Evolutionary conservation across 2,329 filamentous ascomycete species (phyloP), one percentile per base, ranked within the genome.

Genomic region (Ophiostoma ips): DNA sequence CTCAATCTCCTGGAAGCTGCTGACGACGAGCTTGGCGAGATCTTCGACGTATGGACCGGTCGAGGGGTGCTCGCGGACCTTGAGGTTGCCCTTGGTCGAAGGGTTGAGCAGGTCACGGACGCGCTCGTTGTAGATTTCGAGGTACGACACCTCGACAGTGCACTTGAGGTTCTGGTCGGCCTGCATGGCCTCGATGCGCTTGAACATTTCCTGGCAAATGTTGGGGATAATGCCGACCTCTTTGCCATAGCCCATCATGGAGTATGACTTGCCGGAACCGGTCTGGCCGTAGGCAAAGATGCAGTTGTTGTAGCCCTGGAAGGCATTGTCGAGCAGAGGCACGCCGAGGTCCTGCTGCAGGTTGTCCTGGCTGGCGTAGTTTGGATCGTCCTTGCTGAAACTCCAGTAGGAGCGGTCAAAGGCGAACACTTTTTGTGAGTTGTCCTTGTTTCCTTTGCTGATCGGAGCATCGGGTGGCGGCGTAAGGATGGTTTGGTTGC

Each of bases 401-500:
- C 90, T 96, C 89, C 92, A 98, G 68, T 96, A 98, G 0, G 89
- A 96, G 63, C 88, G 94, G 71, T 98, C 92, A 63, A 98, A 98
- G 2, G 86, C 89, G 62, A 98, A 98, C 0, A 74, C 77, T 68
- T 94, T 95, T 62, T 95, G 70, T 64, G 57, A 70, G 65, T 4
- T 34, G 53, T 83, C 81, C 64, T 89, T 88, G 49, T 69, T 72
- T 33, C 75, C 75, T 64, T 92, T 92, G 53, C 69, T 67, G 50
- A 64, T 66, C 63, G 76, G 70, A 56, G 70, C 67, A 59, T 80
- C 77, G 33, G 79, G 71, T 12, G 90, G 87, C 51, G 84, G 79
- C 28, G 75, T 79, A 56, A 98, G 78, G 62, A 95, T 71, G 51
- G 92, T 98, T 71, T 98, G 92, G 67, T 79, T 81, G 58, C 77